phyloP scores from a whole-genome alignment of 768 basidiomycete genomes.

The Cystobasidiopsis lactophilus region DNA sequence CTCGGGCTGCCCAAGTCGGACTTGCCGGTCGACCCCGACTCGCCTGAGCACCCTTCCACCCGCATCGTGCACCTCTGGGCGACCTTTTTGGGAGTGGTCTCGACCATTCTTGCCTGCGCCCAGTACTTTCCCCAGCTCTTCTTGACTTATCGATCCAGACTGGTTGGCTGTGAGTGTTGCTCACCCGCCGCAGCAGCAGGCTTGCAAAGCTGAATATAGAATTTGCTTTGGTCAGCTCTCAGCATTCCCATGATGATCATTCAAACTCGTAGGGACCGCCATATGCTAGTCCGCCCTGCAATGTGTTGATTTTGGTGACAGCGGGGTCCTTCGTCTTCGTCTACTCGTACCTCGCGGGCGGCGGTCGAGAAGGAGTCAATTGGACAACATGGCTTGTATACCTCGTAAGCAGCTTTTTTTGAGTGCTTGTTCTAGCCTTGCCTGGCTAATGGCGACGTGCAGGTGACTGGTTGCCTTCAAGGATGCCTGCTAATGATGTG shows the following conservation, averaged over 20 bases:
- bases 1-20: slow-evolving; percentile 14
- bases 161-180: neutral
- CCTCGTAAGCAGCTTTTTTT: no score
- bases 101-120: slow-evolving; percentile 50
- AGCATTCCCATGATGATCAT: slow-evolving; percentile 92
- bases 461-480: slow-evolving; percentile 51
- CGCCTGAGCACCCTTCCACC: slow-evolving; percentile 23
- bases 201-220: slow-evolving; percentile 24
- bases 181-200: no score
- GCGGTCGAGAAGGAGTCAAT: slow-evolving; percentile 23
- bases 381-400: slow-evolving; percentile 26
- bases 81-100: slow-evolving; percentile 62
- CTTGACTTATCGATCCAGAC: slow-evolving; percentile 41
- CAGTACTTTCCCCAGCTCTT: slow-evolving; percentile 75
- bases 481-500: slow-evolving; percentile 63
- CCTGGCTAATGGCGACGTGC: no score
- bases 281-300: no score
- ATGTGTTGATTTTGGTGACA: slow-evolving; percentile 5
- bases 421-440: no score
- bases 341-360: slow-evolving; percentile 20
- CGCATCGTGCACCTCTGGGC: slow-evolving; percentile 41
- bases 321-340: slow-evolving; percentile 21
- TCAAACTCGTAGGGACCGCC: slow-evolving; percentile 38
- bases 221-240: slow-evolving; percentile 56
- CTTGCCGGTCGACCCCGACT: slow-evolving; percentile 4